Evolutionary conservation across 2,329 filamentous ascomycete genomes (phyloP).

Genomic region (Clonostachys solani): DNA sequence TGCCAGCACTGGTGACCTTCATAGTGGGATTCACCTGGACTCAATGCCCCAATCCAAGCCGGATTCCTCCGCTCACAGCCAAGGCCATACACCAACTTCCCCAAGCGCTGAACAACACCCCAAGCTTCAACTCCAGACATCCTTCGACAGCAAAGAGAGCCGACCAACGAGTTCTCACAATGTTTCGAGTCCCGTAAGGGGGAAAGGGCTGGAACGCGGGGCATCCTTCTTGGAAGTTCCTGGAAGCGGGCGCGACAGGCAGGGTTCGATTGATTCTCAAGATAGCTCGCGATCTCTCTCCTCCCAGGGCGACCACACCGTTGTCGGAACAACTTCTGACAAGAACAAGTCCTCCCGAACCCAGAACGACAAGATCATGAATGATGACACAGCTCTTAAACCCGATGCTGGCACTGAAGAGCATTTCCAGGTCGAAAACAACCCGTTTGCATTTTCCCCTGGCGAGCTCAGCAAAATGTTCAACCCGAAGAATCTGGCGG

Average conservation of each 20-base stretch:
- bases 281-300: constrained; percentile 55
- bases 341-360: constrained; percentile 28
- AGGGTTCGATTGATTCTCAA: constrained; percentile 67
- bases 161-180: constrained; percentile 70
- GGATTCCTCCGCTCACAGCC: no score
- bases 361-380: constrained; percentile 53
- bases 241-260: constrained; percentile 49
- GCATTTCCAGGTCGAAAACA: constrained; percentile 73
- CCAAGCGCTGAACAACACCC: constrained; percentile 8
- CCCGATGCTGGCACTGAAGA: constrained; percentile 73
- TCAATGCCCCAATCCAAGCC: no score
- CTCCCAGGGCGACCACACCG: constrained; percentile 60
- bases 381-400: constrained; percentile 63
- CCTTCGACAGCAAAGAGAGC: constrained; percentile 63
- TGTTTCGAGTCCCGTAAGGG: constrained; percentile 54
- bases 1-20: background rate
- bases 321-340: constrained; percentile 40
- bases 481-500: constrained; percentile 81
- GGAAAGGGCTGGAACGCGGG: constrained; percentile 38
- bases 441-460: constrained; percentile 80
- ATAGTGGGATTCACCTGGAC: no score
- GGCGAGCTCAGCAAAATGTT: constrained; percentile 84
- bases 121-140: constrained; percentile 50
- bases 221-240: constrained; percentile 63
- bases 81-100: background rate